A percentile compares a stretch with the other conserved stretches of the same genome.
Evolutionary conservation across 2,329 filamentous ascomycete species (phyloP).

Genomic region (Endothia cerciana): DNA sequence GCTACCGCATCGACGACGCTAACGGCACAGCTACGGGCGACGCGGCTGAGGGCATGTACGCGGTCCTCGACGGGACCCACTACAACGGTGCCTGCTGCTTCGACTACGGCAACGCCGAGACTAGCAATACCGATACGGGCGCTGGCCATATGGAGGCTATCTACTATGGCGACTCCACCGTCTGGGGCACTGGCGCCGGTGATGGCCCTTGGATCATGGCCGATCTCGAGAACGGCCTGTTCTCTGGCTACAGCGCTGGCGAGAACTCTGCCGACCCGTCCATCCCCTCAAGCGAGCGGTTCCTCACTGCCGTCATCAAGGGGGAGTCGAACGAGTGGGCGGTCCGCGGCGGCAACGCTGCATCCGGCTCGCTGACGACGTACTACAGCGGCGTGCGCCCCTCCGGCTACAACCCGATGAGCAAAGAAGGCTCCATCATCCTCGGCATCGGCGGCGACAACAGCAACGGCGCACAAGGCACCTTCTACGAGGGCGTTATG

Average conservation of each 20-base stretch:
- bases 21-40: constrained; percentile 59
- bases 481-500: constrained; percentile 69
- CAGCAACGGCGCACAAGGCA: constrained; percentile 61
- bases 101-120: constrained; percentile 63
- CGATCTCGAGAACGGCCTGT: constrained; percentile 69
- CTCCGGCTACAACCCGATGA: constrained; percentile 64
- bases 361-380: constrained; percentile 57
- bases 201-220: constrained; percentile 71
- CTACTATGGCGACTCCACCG: constrained; percentile 61
- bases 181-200: constrained; percentile 61
- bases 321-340: constrained; percentile 61
- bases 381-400: constrained; percentile 63
- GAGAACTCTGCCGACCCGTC: constrained; percentile 58
- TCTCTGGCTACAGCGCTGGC: constrained; percentile 53
- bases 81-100: constrained; percentile 62
- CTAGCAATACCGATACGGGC: constrained; percentile 56
- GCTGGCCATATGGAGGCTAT: constrained; percentile 72
- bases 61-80: constrained; percentile 62
- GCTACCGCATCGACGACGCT: constrained; percentile 63
- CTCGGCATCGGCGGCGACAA: constrained; percentile 75
- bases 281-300: constrained; percentile 50
- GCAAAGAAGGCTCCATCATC: constrained; percentile 67
- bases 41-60: constrained; percentile 62
- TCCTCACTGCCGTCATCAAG: constrained; percentile 62
- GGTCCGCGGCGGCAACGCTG: constrained; percentile 60